Conservation (phyloP, 2,329 filamentous ascomycete species). For the Coniella lustricola region DNA sequence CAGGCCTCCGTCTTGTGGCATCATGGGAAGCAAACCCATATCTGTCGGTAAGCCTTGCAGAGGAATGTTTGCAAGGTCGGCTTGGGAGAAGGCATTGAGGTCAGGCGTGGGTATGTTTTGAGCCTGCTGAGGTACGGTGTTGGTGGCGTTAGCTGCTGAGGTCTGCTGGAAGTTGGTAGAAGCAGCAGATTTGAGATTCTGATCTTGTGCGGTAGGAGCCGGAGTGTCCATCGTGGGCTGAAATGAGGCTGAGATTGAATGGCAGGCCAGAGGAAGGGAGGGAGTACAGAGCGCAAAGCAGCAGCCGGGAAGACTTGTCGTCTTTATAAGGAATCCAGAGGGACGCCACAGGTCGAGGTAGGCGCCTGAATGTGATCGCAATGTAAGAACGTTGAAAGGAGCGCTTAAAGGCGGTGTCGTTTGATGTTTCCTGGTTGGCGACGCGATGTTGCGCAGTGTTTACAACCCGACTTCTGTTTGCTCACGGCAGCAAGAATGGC, state of each 20-base stretch:
- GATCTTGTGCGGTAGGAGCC: constrained; percentile 15
- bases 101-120: constrained; percentile 1
- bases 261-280: not conserved
- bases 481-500: not conserved
- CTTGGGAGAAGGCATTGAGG: constrained; percentile 5
- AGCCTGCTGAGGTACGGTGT: not conserved
- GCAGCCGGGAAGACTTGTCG: too few relatives aligned
- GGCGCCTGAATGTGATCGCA: too few relatives aligned
- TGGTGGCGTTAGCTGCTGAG: not conserved
- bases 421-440: not conserved
- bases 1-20: constrained; percentile 18
- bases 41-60: constrained; percentile 13
- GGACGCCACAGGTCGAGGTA: too few relatives aligned
- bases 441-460: not conserved
- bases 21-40: constrained; percentile 18
- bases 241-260: not conserved
- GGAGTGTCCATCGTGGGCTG: constrained; percentile 9
- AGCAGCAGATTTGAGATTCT: constrained; percentile 21
- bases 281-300: not conserved
- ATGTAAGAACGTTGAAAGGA: too few relatives aligned
- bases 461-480: not conserved
- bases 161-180: constrained; percentile 14
- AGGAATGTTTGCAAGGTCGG: constrained; percentile 12
- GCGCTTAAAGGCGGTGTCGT: not conserved
- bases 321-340: too few relatives aligned